These are phyloP conservation scores for Termitomyces sp. DNA, from an alignment of 1,284 basidiomycete species.

Conservation along the genomic window DNA sequence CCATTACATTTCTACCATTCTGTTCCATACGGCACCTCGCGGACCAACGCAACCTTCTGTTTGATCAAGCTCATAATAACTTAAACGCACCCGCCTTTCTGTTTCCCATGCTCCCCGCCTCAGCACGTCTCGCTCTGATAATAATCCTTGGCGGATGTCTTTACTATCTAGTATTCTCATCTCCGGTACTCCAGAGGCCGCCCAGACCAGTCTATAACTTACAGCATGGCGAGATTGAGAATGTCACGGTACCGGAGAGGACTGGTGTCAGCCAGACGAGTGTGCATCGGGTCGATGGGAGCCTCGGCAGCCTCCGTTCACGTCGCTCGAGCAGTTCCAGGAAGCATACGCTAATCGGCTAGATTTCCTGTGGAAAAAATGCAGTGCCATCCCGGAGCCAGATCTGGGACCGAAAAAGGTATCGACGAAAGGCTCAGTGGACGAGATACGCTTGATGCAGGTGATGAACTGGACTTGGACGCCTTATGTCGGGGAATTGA, in stretches of 20 bases:
- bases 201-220: constrained; percentile 7
- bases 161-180: constrained; percentile 10
- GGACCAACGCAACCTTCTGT: background rate
- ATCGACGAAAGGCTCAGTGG: constrained; percentile 13
- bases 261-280: constrained; percentile 18
- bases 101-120: constrained; percentile 4
- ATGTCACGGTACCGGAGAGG: constrained; percentile 4
- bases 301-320: constrained; percentile 20
- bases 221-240: background rate
- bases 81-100: background rate
- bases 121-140: constrained; percentile 8
- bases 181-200: background rate
- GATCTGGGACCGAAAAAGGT: background rate
- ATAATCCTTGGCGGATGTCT: constrained; percentile 11
- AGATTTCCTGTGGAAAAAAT: constrained; percentile 21
- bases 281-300: constrained; percentile 21
- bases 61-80: constrained; percentile 6
- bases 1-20: background rate
- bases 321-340: constrained; percentile 17
- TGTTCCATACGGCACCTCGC: background rate
- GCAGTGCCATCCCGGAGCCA: constrained; percentile 16
- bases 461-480: constrained; percentile 25
- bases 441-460: constrained; percentile 22
- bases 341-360: constrained; percentile 18
- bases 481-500: constrained; percentile 19